Conservation (phyloP, 2,329 filamentous ascomycete species). For the Cercospora sesami region DNA sequence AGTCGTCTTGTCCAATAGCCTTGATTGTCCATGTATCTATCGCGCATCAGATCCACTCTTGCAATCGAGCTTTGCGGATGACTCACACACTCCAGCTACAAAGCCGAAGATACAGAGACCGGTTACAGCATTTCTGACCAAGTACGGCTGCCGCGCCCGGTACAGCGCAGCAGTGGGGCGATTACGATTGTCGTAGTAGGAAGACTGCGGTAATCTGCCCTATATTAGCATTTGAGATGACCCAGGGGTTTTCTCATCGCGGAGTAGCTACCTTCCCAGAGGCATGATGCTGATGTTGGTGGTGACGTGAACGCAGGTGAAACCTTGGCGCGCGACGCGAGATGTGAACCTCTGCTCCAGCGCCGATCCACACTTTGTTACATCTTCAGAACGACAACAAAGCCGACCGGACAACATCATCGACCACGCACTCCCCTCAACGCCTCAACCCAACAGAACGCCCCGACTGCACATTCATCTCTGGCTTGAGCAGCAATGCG, state of each 20-base stretch:
- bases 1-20: conserved; percentile 93
- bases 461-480: conserved; percentile 1
- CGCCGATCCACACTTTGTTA: not conserved
- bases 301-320: not conserved
- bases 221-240: conserved; percentile 1
- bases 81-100: conserved; percentile 84
- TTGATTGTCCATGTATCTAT: conserved; percentile 72
- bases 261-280: conserved; percentile 24
- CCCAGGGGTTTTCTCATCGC: not conserved
- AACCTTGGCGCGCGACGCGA: not conserved
- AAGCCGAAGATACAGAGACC: conserved; percentile 74
- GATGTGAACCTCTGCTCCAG: not conserved
- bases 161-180: conserved; percentile 85
- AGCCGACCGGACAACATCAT: conserved; percentile 1
- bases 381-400: not conserved
- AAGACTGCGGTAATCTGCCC: conserved; percentile 60
- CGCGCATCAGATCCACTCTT: conserved; percentile 7
- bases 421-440: not conserved
- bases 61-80: not conserved
- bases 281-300: conserved; percentile 23
- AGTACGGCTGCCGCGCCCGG: conserved; percentile 85
- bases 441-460: not conserved
- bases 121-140: conserved; percentile 83
- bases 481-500: conserved; percentile 19
- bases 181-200: conserved; percentile 89